Base-by-base conservation (phyloP, 164 flowering plant genomes). In the Kingdonia uniflora region DNA sequence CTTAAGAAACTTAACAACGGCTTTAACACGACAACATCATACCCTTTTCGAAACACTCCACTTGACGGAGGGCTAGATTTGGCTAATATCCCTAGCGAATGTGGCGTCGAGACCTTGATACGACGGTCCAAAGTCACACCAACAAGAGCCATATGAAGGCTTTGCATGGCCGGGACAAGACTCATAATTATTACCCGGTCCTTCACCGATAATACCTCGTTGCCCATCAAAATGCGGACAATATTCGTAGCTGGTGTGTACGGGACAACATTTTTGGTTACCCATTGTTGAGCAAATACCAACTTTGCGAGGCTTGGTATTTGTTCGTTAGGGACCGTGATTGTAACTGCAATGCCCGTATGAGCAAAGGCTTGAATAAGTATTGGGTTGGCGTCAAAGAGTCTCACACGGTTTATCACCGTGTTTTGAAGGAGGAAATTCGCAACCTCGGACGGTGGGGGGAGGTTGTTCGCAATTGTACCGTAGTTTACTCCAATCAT, bases 141-240 rank as follows among this genome's bases (percentile, higher is more conserved):
- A 6, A 66, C 75, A 1, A 89, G 87, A 12, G 90, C 90, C 0
- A 75, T 55, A 54, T 86, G 83, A 19, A 89, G 83, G 51, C 68
- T 71, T 45, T 80, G 78, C 88, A 89, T 84, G 11, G 97, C 87
- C 0, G 84, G 83, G 20, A 89, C 87, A 6, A 89, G 84, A 69
- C 45, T 62, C 1, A 57, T 56, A 13, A 84, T 73, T 3, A 82
- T 35, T 49, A 68, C 33, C 33, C 58, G 79, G 65, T 78, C 71
- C 0, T 77, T 79, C 0, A 84, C 71, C 1, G 87, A 70, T 15
- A 86, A 19, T 0, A 86, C 84, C 66, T 89, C 97, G 25, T 89
- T 89, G 16, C 97, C 97, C 0, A 89, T 73, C 12, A 86, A 55
- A 35, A 89, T 69, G 7, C 94, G 71, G 54, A 74, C 67, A 10